These are phyloP conservation scores for Herpetomonas tarakana DNA, from an alignment of 208 protist genomes.

Conservation along the genomic window DNA sequence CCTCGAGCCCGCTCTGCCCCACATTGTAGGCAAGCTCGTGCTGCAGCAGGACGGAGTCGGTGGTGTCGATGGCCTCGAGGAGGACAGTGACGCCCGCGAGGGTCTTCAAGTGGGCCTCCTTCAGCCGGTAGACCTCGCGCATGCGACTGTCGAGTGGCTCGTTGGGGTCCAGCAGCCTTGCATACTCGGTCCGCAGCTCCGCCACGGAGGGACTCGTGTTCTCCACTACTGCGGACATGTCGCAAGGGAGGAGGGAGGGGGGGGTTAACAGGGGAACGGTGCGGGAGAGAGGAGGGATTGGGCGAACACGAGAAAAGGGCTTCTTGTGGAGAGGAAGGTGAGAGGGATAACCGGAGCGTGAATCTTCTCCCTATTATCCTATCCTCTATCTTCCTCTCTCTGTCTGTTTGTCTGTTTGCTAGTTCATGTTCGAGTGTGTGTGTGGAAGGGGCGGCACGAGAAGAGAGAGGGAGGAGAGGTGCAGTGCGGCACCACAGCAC, in stretches of 20 bases:
- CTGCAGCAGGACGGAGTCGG: conserved; percentile 94
- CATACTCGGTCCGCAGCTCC: conserved; percentile 55
- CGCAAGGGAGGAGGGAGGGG: not conserved
- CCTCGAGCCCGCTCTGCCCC: conserved; percentile 92
- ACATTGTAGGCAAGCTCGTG: conserved; percentile 98
- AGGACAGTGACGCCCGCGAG: conserved; percentile 48
- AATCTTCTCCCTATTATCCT: no score
- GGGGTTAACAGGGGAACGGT: no score
- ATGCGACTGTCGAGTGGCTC: conserved; percentile 81
- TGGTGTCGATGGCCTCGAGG: conserved; percentile 72
- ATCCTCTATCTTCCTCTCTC: no score
- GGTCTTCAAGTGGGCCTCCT: conserved; percentile 68
- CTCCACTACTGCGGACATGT: not conserved
- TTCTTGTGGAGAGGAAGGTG: no score
- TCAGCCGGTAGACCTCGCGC: conserved; percentile 86
- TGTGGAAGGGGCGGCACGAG: no score
- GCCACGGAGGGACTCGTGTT: conserved; percentile 26
- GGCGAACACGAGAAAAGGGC: no score
- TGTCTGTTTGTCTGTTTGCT: no score
- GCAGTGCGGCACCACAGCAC: no score
- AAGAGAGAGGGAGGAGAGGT: no score
- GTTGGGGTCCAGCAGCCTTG: conserved; percentile 61
- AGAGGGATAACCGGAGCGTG: no score
- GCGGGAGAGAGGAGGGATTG: no score
- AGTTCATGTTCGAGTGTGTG: no score